A percentile compares a stretch with the other conserved stretches of the same genome.
Conservation (phyloP, 805 yeast genomes). For the Cyberlindnera suaveolens region DNA sequence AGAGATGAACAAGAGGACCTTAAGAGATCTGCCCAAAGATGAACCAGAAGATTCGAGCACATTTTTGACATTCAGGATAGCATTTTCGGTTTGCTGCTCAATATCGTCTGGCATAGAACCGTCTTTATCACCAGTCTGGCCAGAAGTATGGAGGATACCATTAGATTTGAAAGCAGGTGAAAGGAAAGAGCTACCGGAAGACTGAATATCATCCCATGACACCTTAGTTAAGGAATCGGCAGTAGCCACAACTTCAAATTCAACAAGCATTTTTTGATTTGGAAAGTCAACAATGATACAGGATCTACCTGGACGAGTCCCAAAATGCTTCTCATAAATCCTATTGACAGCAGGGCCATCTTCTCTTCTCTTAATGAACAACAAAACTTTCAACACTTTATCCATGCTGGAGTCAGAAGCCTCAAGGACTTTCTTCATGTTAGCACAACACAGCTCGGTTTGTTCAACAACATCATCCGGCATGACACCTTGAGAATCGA, state of each 20-base stretch:
- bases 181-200: slow-evolving; percentile 26
- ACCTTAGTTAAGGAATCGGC: slow-evolving; percentile 18
- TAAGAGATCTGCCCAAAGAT: slow-evolving; percentile 38
- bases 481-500: slow-evolving; percentile 32
- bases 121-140: slow-evolving; percentile 34
- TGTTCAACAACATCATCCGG: slow-evolving; percentile 40
- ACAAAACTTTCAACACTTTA: slow-evolving; percentile 41
- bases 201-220: slow-evolving; percentile 29
- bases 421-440: slow-evolving; percentile 35
- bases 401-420: slow-evolving; percentile 41
- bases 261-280: slow-evolving; percentile 43
- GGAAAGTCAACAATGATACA: slow-evolving; percentile 49
- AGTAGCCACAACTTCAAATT: slow-evolving; percentile 43
- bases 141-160: slow-evolving; percentile 44
- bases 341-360: slow-evolving; percentile 40
- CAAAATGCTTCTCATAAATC: slow-evolving; percentile 40
- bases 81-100: slow-evolving; percentile 38
- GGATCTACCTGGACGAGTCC: slow-evolving; percentile 46
- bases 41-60: slow-evolving; percentile 41
- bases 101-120: slow-evolving; percentile 38
- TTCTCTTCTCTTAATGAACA: slow-evolving; percentile 39
- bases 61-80: slow-evolving; percentile 36
- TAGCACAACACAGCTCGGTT: slow-evolving; percentile 36
- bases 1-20: slow-evolving; percentile 43
- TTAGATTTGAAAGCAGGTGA: slow-evolving; percentile 37